Conservation (phyloP, 371 early-diverging fungal species). For the Syncephalis plumigaleata region DNA sequence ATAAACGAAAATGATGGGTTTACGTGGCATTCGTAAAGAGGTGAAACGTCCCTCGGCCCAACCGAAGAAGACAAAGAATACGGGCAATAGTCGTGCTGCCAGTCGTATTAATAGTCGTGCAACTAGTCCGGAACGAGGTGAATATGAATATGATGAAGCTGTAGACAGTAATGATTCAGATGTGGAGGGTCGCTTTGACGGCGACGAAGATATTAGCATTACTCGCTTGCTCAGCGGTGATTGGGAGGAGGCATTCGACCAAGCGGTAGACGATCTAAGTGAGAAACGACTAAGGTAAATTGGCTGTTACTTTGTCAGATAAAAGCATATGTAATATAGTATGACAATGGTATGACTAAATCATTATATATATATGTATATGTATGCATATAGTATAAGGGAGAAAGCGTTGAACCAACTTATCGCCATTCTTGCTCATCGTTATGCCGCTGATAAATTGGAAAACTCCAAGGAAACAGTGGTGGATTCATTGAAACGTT, state of each 20-base stretch:
- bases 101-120: neutral
- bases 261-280: constrained; percentile 5
- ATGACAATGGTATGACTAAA: no score
- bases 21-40: no score
- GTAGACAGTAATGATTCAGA: neutral
- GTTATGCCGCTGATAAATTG: constrained; percentile 24
- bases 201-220: constrained; percentile 6
- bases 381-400: constrained; percentile 14
- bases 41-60: no score
- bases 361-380: no score
- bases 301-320: no score
- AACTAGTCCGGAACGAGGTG: neutral
- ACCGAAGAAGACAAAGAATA: no score
- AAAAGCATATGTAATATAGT: no score
- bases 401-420: constrained; percentile 23
- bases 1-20: no score
- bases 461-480: constrained; percentile 17
- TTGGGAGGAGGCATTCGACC: constrained; percentile 6
- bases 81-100: neutral
- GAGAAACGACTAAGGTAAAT: constrained; percentile 8
- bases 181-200: constrained; percentile 4
- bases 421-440: constrained; percentile 19
- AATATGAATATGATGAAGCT: neutral
- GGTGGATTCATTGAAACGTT: constrained; percentile 33
- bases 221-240: constrained; percentile 1